Evolutionary conservation across 2,329 filamentous ascomycete species (phyloP).

Genomic region (Talaromyces marneffei): DNA sequence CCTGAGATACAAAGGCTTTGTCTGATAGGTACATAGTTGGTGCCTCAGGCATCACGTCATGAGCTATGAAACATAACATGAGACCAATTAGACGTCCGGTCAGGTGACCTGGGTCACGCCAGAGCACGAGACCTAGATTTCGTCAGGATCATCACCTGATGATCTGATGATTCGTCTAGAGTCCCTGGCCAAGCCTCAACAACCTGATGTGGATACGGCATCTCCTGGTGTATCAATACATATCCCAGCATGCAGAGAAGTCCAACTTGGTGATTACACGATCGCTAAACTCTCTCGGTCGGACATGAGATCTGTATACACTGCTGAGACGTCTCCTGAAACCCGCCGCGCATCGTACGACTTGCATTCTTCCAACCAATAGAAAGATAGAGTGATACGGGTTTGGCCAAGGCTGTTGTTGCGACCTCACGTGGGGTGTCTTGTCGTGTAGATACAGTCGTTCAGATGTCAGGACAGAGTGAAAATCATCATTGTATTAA

Average conservation of each 20-base stretch:
- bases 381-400: background rate
- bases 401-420: background rate
- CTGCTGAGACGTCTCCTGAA: background rate
- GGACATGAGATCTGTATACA: background rate
- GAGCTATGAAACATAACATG: background rate
- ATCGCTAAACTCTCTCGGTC: background rate
- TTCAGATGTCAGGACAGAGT: background rate
- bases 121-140: background rate
- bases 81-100: background rate
- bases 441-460: background rate
- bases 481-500: no score
- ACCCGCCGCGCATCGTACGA: background rate
- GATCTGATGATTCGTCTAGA: background rate
- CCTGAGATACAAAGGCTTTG: background rate
- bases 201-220: background rate
- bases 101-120: background rate
- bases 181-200: background rate
- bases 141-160: constrained; percentile 3
- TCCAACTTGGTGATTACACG: background rate
- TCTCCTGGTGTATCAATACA: background rate
- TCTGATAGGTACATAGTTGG: background rate
- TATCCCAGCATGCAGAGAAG: background rate
- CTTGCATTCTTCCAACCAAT: background rate
- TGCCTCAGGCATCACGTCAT: background rate
- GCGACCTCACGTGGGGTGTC: background rate